These are phyloP conservation scores for Sporothrix phasma DNA, from an alignment of 2,329 filamentous ascomycete genomes.

Conservation along the genomic window DNA sequence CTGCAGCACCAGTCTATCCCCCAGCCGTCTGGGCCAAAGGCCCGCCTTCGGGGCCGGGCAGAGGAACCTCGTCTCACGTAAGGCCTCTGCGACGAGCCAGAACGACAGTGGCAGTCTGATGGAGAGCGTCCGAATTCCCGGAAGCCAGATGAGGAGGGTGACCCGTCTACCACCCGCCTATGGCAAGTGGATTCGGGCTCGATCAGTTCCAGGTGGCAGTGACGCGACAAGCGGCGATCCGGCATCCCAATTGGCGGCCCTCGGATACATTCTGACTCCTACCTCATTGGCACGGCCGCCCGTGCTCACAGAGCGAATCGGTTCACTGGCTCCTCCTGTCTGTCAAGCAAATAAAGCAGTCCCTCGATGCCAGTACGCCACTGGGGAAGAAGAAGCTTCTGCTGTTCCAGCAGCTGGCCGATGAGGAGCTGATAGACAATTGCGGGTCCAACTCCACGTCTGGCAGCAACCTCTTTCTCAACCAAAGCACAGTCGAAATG, in stretches of 20 bases:
- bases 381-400: background rate
- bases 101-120: background rate
- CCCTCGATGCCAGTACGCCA: background rate
- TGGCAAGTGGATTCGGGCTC: background rate
- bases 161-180: background rate
- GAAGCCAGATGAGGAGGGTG: background rate
- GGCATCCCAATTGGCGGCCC: conserved; percentile 64
- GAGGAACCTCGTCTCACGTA: background rate
- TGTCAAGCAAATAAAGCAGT: background rate
- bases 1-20: background rate
- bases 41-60: background rate
- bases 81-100: background rate
- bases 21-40: background rate
- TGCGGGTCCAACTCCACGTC: too few relatives aligned
- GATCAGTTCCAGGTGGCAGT: background rate
- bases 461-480: background rate
- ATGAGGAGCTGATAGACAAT: conserved; percentile 11
- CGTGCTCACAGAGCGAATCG: conserved; percentile 52
- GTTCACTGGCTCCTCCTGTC: background rate
- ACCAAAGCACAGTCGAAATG: conserved; percentile 51
- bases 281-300: conserved; percentile 81
- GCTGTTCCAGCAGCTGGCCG: background rate
- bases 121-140: background rate
- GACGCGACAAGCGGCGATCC: conserved; percentile 24
- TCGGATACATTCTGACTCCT: conserved; percentile 91